Conservation (phyloP, 2,329 filamentous ascomycete species). For the Xylogone sp. region DNA sequence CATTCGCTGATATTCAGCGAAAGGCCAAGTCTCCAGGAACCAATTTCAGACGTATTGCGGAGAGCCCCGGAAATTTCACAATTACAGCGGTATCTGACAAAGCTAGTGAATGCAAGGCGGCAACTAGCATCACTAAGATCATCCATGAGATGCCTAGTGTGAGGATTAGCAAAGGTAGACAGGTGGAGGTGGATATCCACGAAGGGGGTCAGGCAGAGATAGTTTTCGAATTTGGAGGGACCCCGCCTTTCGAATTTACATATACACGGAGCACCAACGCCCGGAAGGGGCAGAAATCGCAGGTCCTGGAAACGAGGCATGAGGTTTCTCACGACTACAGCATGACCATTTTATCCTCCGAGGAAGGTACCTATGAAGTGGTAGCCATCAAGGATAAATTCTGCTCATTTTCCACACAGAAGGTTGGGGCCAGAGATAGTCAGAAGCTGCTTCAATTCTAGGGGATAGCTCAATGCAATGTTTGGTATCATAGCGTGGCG, state of each 20-base stretch:
- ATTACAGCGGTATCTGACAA: conserved; percentile 86
- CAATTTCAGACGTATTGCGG: conserved; percentile 88
- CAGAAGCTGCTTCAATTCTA: conserved; percentile 26
- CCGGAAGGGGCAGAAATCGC: conserved; percentile 69
- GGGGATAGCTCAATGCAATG: conserved; percentile 1
- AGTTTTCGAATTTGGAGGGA: conserved; percentile 91
- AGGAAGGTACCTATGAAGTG: conserved; percentile 97
- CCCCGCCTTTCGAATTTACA: conserved; percentile 95
- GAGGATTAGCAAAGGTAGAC: conserved; percentile 78
- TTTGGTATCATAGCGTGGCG: conserved; percentile 29
- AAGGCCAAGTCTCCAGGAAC: conserved; percentile 77
- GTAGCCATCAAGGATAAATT: conserved; percentile 91
- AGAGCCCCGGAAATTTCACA: conserved; percentile 82
- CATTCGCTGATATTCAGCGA: conserved; percentile 73
- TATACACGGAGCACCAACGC: conserved; percentile 89
- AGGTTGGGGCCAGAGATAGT: conserved; percentile 45
- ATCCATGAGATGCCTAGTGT: conserved; percentile 94
- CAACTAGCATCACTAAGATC: conserved; percentile 71
- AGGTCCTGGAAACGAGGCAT: conserved; percentile 85
- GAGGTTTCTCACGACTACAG: conserved; percentile 78
- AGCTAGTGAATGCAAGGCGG: conserved; percentile 81
- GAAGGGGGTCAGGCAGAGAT: conserved; percentile 94
- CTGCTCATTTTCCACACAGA: conserved; percentile 80
- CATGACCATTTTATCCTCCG: conserved; percentile 78
- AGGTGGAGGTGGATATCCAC: conserved; percentile 86